Evolutionary conservation across 495 filamentous ascomycete genomes (phyloP), one percentile per base, ranked within the genome.

Genomic region (Xylaria curta): DNA sequence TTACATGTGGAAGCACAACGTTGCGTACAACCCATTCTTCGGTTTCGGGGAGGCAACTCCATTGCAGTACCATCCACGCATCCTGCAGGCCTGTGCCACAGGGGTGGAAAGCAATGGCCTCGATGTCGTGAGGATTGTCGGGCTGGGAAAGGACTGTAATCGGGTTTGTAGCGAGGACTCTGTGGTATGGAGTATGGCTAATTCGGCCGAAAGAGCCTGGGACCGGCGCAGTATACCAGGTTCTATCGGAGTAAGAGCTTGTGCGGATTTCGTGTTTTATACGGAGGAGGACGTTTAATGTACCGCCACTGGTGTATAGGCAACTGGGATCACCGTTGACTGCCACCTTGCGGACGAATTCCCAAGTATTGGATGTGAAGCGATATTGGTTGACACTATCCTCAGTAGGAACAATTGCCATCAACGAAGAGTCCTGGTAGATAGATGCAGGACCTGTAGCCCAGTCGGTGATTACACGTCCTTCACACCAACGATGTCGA

Each of bases 31-130:
- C 42, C 74, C 74, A 76, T 64, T 68, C 53, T 3, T 60, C 1
- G 12, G 42, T 68, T n/a, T 6, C n/a, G 0, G 61, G 56, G 17
- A 59, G 47, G 21, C 40, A 31, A 47, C 33, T 74, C 72, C 69
- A 76, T 21, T 76, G 72, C 10, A 76, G 44, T 13, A 76, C 33
- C 72, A 74, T 76, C 74, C 74, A 76, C 42, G 62, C 46, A 47
- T 72, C 72, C 33, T 74, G 44, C 21, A 17, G 28, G 51, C 62
- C 66, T 4, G 59, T 72, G 28, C 74, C 72, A 40, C 65, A 70
- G 19, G 72, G 62, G 9, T 72, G 72, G 26, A 76, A 74, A 17
- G 68, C 69, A 44, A 76, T 69, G 8, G 72, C 74, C n/a, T 76
- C 74, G 15, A 38, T 33, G 36, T 76, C 66, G 10, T 42, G 60